A percentile compares a stretch with the other conserved stretches of the same genome.
These are phyloP conservation scores for Oxytropis ochrocephala DNA, from an alignment of 306 rosid species.

Conservation along the genomic window DNA sequence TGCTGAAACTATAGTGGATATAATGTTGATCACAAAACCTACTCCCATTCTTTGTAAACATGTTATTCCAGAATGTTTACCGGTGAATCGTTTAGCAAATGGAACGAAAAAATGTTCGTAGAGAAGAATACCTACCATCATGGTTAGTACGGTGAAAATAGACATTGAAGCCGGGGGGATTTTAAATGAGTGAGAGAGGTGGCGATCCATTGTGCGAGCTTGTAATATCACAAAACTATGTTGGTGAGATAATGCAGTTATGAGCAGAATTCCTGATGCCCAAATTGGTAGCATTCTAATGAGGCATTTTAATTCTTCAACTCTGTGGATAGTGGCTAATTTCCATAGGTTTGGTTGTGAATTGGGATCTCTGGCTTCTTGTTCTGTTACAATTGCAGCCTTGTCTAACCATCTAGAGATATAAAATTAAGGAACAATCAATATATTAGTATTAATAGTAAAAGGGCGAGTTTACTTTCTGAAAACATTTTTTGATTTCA, in stretches of 20 bases:
- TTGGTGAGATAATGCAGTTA: constrained; percentile 44
- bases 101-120: constrained; percentile 70
- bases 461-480: no score
- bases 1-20: constrained; percentile 15
- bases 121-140: constrained; percentile 46
- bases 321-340: constrained; percentile 57
- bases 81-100: constrained; percentile 32
- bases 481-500: no score
- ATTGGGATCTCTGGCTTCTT: constrained; percentile 12
- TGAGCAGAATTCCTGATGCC: constrained; percentile 52
- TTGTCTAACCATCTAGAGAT: constrained; percentile 59
- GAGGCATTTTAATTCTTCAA: constrained; percentile 68
- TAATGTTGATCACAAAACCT: constrained; percentile 18
- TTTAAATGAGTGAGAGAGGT: constrained; percentile 37
- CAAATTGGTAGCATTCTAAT: constrained; percentile 72
- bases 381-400: constrained; percentile 47
- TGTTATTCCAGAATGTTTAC: constrained; percentile 52
- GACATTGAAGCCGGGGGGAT: constrained; percentile 58
- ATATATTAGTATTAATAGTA: background rate
- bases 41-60: constrained; percentile 30
- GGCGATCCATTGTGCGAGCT: constrained; percentile 68
- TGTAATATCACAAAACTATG: constrained; percentile 57
- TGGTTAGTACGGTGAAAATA: constrained; percentile 46
- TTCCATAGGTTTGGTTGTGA: constrained; percentile 54
- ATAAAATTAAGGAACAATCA: background rate